These are phyloP conservation scores for Cryptococcus sp. DNA, from an alignment of 1,284 basidiomycete genomes.

Conservation along the genomic window DNA sequence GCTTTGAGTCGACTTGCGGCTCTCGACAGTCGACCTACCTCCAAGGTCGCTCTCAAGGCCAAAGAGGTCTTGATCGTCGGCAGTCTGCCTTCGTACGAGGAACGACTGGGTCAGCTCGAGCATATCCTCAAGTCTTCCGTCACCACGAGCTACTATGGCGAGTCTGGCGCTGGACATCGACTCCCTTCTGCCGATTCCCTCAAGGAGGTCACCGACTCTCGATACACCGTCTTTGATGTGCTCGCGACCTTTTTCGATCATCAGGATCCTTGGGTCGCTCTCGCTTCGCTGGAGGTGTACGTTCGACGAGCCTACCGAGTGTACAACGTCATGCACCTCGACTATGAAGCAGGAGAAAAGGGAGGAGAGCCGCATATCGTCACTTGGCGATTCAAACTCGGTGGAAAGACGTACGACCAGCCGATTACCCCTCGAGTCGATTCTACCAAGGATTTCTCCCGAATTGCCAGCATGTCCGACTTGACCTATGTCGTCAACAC, in stretches of 20 bases:
- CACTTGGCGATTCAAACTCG: slow-evolving; percentile 91
- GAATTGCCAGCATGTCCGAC: slow-evolving; percentile 87
- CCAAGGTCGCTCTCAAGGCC: slow-evolving; percentile 86
- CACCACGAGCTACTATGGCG: slow-evolving; percentile 80
- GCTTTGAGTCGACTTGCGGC: slow-evolving; percentile 50
- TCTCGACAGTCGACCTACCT: slow-evolving; percentile 80
- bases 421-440: slow-evolving; percentile 74
- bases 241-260: slow-evolving; percentile 92
- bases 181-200: slow-evolving; percentile 79
- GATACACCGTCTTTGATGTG: slow-evolving; percentile 96
- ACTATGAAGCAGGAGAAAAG: slow-evolving; percentile 88
- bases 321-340: slow-evolving; percentile 84
- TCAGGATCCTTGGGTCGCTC: slow-evolving; percentile 71
- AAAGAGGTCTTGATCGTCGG: slow-evolving; percentile 94
- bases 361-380: slow-evolving; percentile 72
- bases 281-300: slow-evolving; percentile 94
- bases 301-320: slow-evolving; percentile 87
- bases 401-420: slow-evolving; percentile 68
- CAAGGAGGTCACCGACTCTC: slow-evolving; percentile 89
- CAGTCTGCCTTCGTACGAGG: slow-evolving; percentile 94
- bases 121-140: slow-evolving; percentile 83
- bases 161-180: slow-evolving; percentile 62
- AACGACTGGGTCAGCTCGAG: slow-evolving; percentile 91
- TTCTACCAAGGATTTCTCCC: slow-evolving; percentile 47
- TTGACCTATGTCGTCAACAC: slow-evolving; percentile 79